Evolutionary conservation across 352 stramenopile species (phyloP).

Genomic region (Phytophthora idaei): DNA sequence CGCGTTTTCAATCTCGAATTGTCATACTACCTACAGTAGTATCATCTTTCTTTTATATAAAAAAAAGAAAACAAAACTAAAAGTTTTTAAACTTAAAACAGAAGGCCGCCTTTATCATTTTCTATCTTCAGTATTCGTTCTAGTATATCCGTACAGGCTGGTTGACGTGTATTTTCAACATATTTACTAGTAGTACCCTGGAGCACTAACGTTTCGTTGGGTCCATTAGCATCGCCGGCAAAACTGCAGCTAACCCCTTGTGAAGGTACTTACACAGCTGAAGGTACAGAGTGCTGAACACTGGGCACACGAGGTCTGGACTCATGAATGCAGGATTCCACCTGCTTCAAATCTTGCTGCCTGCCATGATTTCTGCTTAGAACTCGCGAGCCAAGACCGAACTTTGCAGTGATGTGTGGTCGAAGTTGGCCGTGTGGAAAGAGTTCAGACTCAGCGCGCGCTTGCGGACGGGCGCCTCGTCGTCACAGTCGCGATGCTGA

Average conservation of each 20-base stretch:
- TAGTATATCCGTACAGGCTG: neutral
- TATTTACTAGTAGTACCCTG: constrained; percentile 6
- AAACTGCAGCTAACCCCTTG: constrained; percentile 13
- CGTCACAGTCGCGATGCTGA: constrained; percentile 37
- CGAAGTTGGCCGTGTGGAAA: constrained; percentile 85
- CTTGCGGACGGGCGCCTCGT: constrained; percentile 41
- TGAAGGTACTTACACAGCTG: constrained; percentile 13
- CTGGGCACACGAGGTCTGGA: constrained; percentile 20
- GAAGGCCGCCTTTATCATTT: neutral
- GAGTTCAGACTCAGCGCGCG: constrained; percentile 71
- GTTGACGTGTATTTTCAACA: constrained; percentile 17
- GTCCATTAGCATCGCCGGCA: neutral
- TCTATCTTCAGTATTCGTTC: constrained; percentile 5
- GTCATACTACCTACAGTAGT: too few relatives aligned
- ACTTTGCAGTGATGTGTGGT: constrained; percentile 63
- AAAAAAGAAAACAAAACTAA: too few relatives aligned
- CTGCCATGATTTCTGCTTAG: constrained; percentile 21
- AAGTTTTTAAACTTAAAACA: too few relatives aligned
- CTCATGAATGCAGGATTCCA: constrained; percentile 12
- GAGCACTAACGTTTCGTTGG: neutral
- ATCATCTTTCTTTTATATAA: neutral
- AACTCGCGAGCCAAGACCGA: constrained; percentile 54
- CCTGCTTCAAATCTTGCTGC: constrained; percentile 2
- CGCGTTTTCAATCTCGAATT: too few relatives aligned
- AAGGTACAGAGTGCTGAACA: constrained; percentile 19